Evolutionary conservation across 1,139 yeast species (phyloP).

Genomic region (Pichia sp.): DNA sequence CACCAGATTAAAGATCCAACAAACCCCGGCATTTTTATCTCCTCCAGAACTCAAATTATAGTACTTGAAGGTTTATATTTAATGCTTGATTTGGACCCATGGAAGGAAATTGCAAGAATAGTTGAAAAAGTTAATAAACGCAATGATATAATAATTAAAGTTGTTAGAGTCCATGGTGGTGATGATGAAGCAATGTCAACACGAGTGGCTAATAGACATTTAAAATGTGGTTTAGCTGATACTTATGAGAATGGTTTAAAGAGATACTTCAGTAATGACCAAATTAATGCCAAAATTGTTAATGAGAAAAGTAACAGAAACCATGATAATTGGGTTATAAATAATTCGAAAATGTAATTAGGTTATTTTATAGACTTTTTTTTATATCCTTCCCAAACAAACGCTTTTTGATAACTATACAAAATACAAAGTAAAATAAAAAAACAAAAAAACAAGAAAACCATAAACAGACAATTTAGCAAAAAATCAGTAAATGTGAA

Average conservation of each 20-base stretch:
- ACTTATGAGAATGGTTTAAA: slow-evolving; percentile 52
- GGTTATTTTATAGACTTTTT: background rate
- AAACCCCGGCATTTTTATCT: slow-evolving; percentile 42
- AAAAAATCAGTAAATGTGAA: background rate
- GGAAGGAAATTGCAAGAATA: slow-evolving; percentile 38
- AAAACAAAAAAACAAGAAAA: background rate
- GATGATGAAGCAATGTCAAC: slow-evolving; percentile 15
- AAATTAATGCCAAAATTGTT: slow-evolving; percentile 58
- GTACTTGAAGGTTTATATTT: slow-evolving; percentile 64
- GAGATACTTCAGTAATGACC: slow-evolving; percentile 64
- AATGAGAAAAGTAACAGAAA: slow-evolving; percentile 33
- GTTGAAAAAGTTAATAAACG: slow-evolving; percentile 1
- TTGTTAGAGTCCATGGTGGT: slow-evolving; percentile 8
- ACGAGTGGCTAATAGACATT: slow-evolving; percentile 66
- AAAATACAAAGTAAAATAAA: too few relatives aligned
- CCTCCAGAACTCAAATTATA: slow-evolving; percentile 41
- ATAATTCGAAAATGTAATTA: slow-evolving; percentile 3
- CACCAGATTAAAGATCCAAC: slow-evolving; percentile 65
- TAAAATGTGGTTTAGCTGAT: slow-evolving; percentile 58
- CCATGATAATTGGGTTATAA: slow-evolving; percentile 8
- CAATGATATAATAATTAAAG: slow-evolving; percentile 29
- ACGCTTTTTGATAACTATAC: background rate
- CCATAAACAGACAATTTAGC: background rate
- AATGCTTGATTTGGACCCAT: slow-evolving; percentile 31
- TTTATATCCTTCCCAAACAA: background rate